phyloP scores from a whole-genome alignment of 2,329 filamentous ascomycete species.

The Epichloe gansuensis region DNA sequence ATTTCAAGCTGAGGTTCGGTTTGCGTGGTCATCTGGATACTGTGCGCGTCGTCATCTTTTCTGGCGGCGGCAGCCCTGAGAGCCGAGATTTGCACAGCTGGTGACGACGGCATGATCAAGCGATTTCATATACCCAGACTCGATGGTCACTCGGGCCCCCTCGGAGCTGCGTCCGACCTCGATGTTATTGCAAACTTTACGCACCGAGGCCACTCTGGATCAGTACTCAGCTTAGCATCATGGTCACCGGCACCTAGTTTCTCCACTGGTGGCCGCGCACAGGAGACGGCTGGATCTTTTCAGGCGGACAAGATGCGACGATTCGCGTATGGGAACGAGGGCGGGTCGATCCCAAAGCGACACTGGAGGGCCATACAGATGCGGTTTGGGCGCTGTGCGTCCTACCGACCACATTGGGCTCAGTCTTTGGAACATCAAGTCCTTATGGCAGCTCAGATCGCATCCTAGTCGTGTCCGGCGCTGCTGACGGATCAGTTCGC shows the following conservation, averaged over 20 bases:
- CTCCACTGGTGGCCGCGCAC: slow-evolving; percentile 73
- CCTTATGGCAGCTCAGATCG: slow-evolving; percentile 72
- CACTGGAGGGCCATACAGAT: slow-evolving; percentile 86
- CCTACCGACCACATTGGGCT: slow-evolving; percentile 68
- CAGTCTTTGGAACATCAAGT: slow-evolving; percentile 65
- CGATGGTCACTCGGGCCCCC: slow-evolving; percentile 35
- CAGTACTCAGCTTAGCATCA: slow-evolving; percentile 75
- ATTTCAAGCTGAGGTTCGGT: slow-evolving; percentile 87
- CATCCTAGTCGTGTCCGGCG: slow-evolving; percentile 81
- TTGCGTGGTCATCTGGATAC: slow-evolving; percentile 88
- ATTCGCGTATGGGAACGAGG: slow-evolving; percentile 93
- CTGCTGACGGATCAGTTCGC: slow-evolving; percentile 81
- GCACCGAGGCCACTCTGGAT: slow-evolving; percentile 83
- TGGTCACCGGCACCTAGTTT: slow-evolving; percentile 84
- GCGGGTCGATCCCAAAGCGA: slow-evolving; percentile 87
- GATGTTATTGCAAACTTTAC: slow-evolving; percentile 93
- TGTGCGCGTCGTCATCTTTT: slow-evolving; percentile 90
- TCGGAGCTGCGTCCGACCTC: slow-evolving; percentile 58
- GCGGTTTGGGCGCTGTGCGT: slow-evolving; percentile 94
- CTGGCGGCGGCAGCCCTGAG: slow-evolving; percentile 85
- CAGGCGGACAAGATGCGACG: slow-evolving; percentile 85
- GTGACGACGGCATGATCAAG: slow-evolving; percentile 93
- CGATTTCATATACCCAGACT: slow-evolving; percentile 90
- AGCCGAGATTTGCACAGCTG: slow-evolving; percentile 92
- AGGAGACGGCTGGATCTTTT: slow-evolving; percentile 97